These are phyloP conservation scores for Bacidia gigantensis DNA, from an alignment of 495 filamentous ascomycete genomes.

Conservation along the genomic window DNA sequence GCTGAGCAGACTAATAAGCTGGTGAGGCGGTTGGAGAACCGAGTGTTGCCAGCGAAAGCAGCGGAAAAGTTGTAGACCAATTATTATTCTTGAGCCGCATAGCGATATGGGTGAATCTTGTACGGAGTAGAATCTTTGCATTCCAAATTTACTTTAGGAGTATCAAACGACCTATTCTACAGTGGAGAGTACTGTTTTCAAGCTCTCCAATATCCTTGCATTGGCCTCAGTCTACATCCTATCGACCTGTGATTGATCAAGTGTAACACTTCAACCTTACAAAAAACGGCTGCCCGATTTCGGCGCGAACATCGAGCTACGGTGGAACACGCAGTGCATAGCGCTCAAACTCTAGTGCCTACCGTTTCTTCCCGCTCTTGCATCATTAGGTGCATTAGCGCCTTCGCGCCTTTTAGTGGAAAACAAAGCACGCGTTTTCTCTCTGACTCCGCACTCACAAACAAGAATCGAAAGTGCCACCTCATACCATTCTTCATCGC, in stretches of 20 bases:
- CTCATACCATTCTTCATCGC: too few species aligned
- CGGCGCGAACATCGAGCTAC: not conserved
- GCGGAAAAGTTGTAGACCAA: slow-evolving; percentile 32
- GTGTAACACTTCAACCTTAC: too few species aligned
- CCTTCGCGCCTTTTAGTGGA: not conserved
- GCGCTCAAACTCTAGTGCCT: not conserved
- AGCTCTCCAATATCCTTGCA: too few species aligned
- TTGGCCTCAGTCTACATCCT: too few species aligned
- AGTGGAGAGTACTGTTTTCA: too few species aligned
- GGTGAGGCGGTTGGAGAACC: slow-evolving; percentile 62
- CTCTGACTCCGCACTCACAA: not conserved
- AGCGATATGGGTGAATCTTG: not conserved
- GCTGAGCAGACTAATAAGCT: slow-evolving; percentile 96
- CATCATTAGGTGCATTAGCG: slow-evolving; percentile 2
- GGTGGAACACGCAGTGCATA: not conserved
- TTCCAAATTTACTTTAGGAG: too few species aligned
- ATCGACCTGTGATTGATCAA: too few species aligned
- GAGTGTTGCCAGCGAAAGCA: slow-evolving; percentile 39
- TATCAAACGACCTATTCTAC: too few species aligned
- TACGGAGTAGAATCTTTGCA: too few species aligned
- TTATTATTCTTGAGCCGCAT: not conserved
- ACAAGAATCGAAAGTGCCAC: not conserved
- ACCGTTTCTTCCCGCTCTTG: not conserved
- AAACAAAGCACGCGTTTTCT: slow-evolving; percentile 1
- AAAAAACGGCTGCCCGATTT: too few species aligned